phyloP scores from a whole-genome alignment of 139 green algal genomes.

The Asterochloris erici region DNA sequence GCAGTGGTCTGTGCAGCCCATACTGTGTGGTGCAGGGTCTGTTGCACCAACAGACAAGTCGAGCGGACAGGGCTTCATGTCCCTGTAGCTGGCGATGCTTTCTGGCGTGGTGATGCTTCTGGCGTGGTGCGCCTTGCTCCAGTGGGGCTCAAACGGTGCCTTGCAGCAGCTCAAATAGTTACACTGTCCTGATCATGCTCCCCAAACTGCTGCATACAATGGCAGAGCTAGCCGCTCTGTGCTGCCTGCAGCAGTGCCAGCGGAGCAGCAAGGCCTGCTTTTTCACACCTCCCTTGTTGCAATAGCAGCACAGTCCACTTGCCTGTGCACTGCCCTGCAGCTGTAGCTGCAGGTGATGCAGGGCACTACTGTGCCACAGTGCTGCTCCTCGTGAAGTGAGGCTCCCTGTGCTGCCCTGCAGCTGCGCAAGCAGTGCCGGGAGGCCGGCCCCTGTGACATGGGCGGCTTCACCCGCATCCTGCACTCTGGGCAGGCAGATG shows the following conservation, averaged over 20 bases:
- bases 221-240: neutral
- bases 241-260: neutral
- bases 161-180: no score
- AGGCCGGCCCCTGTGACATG: constrained; percentile 59
- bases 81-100: neutral
- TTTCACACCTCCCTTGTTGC: neutral
- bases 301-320: neutral
- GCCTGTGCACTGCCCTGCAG: neutral
- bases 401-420: constrained; percentile 20
- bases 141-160: neutral
- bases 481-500: constrained; percentile 82
- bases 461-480: constrained; percentile 94
- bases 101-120: neutral
- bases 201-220: no score
- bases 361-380: neutral
- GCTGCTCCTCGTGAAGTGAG: neutral
- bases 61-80: neutral
- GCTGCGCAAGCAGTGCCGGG: constrained; percentile 69
- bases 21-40: neutral
- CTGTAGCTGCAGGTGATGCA: neutral
- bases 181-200: no score
- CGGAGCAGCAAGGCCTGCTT: no score
- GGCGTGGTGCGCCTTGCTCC: neutral
- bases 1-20: neutral
- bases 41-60: neutral